A percentile compares a stretch with the other conserved stretches of the same genome.
phyloP scores from a whole-genome alignment of 345 rosid species.

The Clarkia xantiana region DNA sequence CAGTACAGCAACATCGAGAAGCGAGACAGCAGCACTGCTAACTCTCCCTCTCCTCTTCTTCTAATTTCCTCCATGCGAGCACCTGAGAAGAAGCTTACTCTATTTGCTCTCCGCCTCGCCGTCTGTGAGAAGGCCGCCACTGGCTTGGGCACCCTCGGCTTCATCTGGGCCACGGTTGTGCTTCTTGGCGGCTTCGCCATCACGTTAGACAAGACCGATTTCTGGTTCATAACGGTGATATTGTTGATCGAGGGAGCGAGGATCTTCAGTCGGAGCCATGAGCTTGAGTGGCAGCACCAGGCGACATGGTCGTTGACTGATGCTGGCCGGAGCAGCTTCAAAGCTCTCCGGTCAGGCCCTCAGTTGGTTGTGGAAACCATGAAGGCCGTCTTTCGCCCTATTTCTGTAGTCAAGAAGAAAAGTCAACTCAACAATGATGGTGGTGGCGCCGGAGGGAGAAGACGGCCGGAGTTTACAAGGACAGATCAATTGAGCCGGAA shows the following conservation, averaged over 20 bases:
- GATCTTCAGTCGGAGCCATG: slow-evolving; percentile 80
- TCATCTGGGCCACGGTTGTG: slow-evolving; percentile 94
- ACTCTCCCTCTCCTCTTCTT: slow-evolving; percentile 6
- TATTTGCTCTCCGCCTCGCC: slow-evolving; percentile 71
- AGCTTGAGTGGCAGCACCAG: slow-evolving; percentile 93
- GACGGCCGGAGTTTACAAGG: too few species aligned
- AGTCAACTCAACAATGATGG: slow-evolving; percentile 2
- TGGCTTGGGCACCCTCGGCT: slow-evolving; percentile 70
- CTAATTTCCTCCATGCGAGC: slow-evolving; percentile 14
- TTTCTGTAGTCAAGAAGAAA: slow-evolving; percentile 14
- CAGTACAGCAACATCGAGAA: slow-evolving; percentile 27
- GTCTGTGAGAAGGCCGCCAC: slow-evolving; percentile 78
- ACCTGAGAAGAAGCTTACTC: slow-evolving; percentile 78
- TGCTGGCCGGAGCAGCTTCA: slow-evolving; percentile 60
- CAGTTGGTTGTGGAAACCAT: slow-evolving; percentile 16
- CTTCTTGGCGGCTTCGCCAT: slow-evolving; percentile 87
- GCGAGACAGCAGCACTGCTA: slow-evolving; percentile 32
- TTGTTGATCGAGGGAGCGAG: slow-evolving; percentile 72
- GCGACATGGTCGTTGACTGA: slow-evolving; percentile 69
- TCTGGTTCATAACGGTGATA: slow-evolving; percentile 71
- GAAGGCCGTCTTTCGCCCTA: slow-evolving; percentile 14
- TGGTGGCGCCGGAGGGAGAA: too few species aligned
- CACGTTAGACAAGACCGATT: slow-evolving; percentile 61
- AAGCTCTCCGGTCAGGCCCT: slow-evolving; percentile 39
- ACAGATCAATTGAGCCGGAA: slow-evolving; percentile 1